These are phyloP conservation scores for Eimeria zaria DNA, from an alignment of 169 alveolate species.

Conservation along the genomic window DNA sequence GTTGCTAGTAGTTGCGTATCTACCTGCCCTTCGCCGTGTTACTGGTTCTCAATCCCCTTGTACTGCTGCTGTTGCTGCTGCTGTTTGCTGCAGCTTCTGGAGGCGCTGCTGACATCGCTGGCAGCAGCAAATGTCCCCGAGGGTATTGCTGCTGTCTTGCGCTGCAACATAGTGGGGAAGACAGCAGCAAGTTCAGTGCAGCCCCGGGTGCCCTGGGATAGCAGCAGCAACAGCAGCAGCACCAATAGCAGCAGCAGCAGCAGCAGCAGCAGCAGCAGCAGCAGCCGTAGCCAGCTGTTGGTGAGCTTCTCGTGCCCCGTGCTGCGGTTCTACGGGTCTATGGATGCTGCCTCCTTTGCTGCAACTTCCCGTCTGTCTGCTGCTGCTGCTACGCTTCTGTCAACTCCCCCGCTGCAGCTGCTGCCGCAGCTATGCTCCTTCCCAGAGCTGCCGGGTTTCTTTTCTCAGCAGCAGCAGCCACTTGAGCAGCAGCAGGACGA, in stretches of 20 bases:
- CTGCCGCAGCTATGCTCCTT: constrained; percentile 52
- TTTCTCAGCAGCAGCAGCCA: not conserved
- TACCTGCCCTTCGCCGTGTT: not conserved
- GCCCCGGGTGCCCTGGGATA: constrained; percentile 51
- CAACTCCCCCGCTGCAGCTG: constrained; percentile 57
- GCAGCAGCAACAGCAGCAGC: constrained; percentile 1
- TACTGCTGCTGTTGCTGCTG: constrained; percentile 43
- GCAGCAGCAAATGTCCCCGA: constrained; percentile 66
- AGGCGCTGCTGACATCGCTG: constrained; percentile 55
- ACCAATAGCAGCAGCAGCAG: constrained; percentile 36
- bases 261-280: constrained; percentile 36
- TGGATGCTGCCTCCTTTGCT: constrained; percentile 43
- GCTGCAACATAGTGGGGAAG: constrained; percentile 59
- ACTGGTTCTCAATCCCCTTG: not conserved
- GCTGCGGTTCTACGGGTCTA: constrained; percentile 61
- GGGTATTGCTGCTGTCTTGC: constrained; percentile 16
- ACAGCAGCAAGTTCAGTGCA: constrained; percentile 8
- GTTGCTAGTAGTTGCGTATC: not conserved
- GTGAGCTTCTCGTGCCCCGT: constrained; percentile 35
- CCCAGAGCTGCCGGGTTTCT: constrained; percentile 31
- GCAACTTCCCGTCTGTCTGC: constrained; percentile 48
- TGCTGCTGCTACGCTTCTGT: constrained; percentile 72
- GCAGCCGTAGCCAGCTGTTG: not conserved
- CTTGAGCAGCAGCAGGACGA: not conserved
- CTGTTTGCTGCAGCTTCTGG: constrained; percentile 40